Conservation (phyloP, 305 asterid genomes). For the Plantago coronopus region DNA sequence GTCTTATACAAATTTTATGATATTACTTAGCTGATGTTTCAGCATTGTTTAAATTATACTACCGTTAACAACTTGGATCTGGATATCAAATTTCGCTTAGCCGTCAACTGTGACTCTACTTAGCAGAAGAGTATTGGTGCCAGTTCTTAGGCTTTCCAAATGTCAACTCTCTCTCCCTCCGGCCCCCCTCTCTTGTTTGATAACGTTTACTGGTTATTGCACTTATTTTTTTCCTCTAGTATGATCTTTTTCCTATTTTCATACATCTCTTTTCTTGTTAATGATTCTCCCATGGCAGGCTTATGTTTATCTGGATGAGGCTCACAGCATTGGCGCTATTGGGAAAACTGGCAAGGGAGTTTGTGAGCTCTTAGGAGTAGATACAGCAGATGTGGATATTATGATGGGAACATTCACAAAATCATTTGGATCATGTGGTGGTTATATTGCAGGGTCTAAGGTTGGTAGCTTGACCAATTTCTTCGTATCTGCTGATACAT, state of each 20-base stretch:
- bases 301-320: constrained; percentile 91
- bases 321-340: constrained; percentile 98
- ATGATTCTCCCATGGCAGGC: constrained; percentile 41
- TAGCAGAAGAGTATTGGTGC: background rate
- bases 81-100: constrained; percentile 2
- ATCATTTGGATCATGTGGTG: constrained; percentile 99
- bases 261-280: no score
- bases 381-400: constrained; percentile 87
- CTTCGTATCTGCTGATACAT: constrained; percentile 18
- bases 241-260: constrained; percentile 7
- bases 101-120: background rate
- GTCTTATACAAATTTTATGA: constrained; percentile 8
- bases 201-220: constrained; percentile 2
- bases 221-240: constrained; percentile 5
- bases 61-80: constrained; percentile 9
- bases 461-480: constrained; percentile 35
- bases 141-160: constrained; percentile 16
- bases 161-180: background rate
- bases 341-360: constrained; percentile 97
- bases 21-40: constrained; percentile 10
- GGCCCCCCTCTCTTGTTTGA: background rate
- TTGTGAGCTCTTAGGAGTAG: constrained; percentile 96
- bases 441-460: constrained; percentile 97
- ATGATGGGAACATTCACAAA: constrained; percentile 99
- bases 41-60: constrained; percentile 10